Base-by-base conservation (phyloP, 148 eudicot species). In the Cornus kousa region DNA sequence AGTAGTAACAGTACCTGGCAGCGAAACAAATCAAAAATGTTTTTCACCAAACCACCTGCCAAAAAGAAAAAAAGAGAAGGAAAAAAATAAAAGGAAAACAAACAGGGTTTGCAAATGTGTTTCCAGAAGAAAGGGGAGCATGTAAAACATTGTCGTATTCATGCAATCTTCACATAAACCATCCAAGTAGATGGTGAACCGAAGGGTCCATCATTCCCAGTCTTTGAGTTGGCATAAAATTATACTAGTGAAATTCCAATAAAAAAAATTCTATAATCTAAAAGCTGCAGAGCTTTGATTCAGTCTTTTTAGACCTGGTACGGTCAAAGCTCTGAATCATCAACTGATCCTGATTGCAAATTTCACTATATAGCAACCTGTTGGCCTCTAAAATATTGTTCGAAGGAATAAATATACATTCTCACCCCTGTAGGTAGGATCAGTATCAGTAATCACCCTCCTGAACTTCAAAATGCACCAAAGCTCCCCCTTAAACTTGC, bases 1-100 rank as follows among this genome's bases (percentile, higher is more conserved):
- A 93, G 82, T 93, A 96, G 82, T 93, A 96, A 79, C 99, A 96
- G 80, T 96, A 96, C 89, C 98, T 96, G 95, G 95, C 81, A 78
- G 82, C 39, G 5, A 70, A 72, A 71, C 39, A 19, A 76, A 46
- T 67, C 40, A 23, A 20, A 75, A 5, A 40, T 6, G 48, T 43
- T 43, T n/a, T 60, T 20, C 24, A 68, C 22, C 37, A 67, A 76
- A 20, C 40, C 17, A 24, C 3, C 19, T 19, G 20, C 22, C 48
- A 43, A 39, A 39, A 7, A 39, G 43, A 39, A 39, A 39, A 4
- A 39, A 39, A 7, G 7, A 19, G 3, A 60, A 60, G 5, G 20
- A 2, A 17, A 0, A 17, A 20, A 17, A 3, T 33, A 33, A 13
- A 57, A 5, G 22, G 1, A 62, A 62, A 20, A 3, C 24, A 62